Evolutionary conservation across 2,329 filamentous ascomycete genomes (phyloP).

Genomic region (Pyrenochaeta sp.): DNA sequence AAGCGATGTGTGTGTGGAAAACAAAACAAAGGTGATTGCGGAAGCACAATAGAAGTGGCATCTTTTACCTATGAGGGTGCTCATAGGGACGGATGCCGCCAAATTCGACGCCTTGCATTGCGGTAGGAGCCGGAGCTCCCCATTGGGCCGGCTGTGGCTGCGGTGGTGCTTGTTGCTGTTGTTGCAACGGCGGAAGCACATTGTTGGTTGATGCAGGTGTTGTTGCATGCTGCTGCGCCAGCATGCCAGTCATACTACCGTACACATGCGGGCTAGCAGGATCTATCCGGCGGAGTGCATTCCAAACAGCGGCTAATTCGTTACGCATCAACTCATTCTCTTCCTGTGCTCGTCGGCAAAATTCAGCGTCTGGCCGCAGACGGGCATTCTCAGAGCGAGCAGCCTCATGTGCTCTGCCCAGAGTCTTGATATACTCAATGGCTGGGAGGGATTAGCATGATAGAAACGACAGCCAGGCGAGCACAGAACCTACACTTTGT

Average conservation of each 20-base stretch:
- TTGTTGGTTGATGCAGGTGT: constrained; percentile 39
- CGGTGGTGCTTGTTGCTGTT: constrained; percentile 30
- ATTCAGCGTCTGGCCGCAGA: constrained; percentile 55
- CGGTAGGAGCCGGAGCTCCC: constrained; percentile 41
- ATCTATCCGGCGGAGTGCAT: constrained; percentile 56
- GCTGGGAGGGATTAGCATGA: constrained; percentile 44
- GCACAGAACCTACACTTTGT: constrained; percentile 73
- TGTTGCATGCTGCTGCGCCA: constrained; percentile 51
- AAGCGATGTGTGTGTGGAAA: not conserved
- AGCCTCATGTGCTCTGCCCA: constrained; percentile 50
- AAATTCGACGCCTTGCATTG: constrained; percentile 63
- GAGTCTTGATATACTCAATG: constrained; percentile 59
- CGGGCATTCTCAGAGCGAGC: constrained; percentile 51
- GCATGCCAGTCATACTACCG: constrained; percentile 54
- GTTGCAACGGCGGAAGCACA: constrained; percentile 51
- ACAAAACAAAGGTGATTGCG: not conserved
- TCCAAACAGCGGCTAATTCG: constrained; percentile 57
- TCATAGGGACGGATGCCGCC: constrained; percentile 46
- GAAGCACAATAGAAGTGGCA: not conserved
- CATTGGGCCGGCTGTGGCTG: constrained; percentile 47
- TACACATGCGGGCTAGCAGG: constrained; percentile 58
- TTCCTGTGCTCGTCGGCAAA: constrained; percentile 54
- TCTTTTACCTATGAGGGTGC: constrained; percentile 41
- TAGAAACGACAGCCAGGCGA: not conserved
- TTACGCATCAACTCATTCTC: constrained; percentile 58